These are phyloP conservation scores for Setomelanomma holmii DNA, from an alignment of 2,329 filamentous ascomycete species.

Conservation along the genomic window DNA sequence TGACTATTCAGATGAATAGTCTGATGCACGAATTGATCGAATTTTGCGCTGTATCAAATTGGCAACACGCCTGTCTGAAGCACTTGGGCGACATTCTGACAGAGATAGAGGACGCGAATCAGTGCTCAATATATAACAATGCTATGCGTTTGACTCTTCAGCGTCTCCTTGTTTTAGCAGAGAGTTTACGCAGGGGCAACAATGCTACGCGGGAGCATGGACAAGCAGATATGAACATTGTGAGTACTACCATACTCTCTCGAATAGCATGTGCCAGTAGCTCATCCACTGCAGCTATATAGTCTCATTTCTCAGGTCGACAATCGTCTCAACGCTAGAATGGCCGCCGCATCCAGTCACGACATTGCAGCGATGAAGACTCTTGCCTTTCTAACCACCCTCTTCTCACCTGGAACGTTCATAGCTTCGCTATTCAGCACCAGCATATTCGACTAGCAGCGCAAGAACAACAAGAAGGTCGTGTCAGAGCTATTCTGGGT, in stretches of 20 bases:
- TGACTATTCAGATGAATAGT: not conserved
- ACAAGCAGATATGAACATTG: not conserved
- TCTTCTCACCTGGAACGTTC: conserved; percentile 53
- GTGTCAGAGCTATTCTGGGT: conserved; percentile 17
- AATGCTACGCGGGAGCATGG: not conserved
- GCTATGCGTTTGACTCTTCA: not conserved
- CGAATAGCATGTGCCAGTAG: not conserved
- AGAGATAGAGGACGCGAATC: not conserved
- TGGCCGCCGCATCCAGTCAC: conserved; percentile 20
- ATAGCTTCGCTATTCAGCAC: conserved; percentile 37
- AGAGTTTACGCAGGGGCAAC: not conserved
- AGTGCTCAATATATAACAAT: not conserved
- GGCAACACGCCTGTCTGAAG: not conserved
- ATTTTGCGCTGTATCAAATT: not conserved
- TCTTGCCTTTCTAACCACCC: conserved; percentile 50
- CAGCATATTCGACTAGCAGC: conserved; percentile 15
- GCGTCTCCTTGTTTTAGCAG: not conserved
- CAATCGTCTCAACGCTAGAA: conserved; percentile 12
- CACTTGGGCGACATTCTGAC: not conserved
- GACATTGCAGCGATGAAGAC: conserved; percentile 50
- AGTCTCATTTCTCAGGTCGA: conserved; percentile 23
- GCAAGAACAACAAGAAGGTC: not conserved
- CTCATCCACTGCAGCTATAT: conserved; percentile 5
- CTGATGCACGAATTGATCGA: not conserved
- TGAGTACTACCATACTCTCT: not conserved